Percentiles rank a stretch among this genome's conserved stretches.
These are phyloP conservation scores for Fusarium graminum DNA, from an alignment of 2,329 filamentous ascomycete species.

Conservation along the genomic window DNA sequence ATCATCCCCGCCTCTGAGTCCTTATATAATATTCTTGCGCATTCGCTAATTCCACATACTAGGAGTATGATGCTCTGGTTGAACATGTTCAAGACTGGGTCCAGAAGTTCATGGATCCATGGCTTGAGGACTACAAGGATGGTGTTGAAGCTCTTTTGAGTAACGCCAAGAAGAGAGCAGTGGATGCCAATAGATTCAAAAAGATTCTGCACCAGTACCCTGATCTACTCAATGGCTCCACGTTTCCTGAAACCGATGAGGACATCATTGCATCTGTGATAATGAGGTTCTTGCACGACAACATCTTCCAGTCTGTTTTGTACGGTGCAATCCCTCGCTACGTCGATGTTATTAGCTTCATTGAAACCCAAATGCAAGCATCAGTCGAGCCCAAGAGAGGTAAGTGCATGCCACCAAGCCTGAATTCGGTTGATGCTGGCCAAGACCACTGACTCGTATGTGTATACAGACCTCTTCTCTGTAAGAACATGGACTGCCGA, in stretches of 20 bases:
- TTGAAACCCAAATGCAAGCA: constrained; percentile 54
- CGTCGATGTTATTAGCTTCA: constrained; percentile 50
- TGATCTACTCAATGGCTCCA: constrained; percentile 52
- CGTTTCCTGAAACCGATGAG: constrained; percentile 56
- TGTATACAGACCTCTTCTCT: constrained; percentile 52
- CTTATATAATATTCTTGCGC: background rate
- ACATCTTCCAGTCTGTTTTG: constrained; percentile 54
- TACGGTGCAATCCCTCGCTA: constrained; percentile 46
- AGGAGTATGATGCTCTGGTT: constrained; percentile 56
- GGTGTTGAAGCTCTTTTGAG: constrained; percentile 44
- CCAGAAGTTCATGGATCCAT: constrained; percentile 51
- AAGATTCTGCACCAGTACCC: constrained; percentile 48
- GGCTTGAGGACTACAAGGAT: constrained; percentile 48
- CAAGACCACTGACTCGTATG: background rate
- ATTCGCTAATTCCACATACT: constrained; percentile 21
- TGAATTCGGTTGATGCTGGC: too few species aligned
- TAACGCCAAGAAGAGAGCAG: constrained; percentile 41
- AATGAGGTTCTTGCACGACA: constrained; percentile 54
- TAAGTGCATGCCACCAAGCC: constrained; percentile 21
- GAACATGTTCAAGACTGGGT: constrained; percentile 55
- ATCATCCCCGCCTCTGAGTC: background rate
- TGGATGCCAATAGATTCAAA: constrained; percentile 48
- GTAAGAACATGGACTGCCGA: constrained; percentile 56
- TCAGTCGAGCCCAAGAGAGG: constrained; percentile 56
- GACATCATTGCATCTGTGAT: constrained; percentile 54